Percentiles rank a stretch among this genome's conserved stretches.
phyloP scores from a whole-genome alignment of 2,329 filamentous ascomycete genomes.

The Penicillium sp. region DNA sequence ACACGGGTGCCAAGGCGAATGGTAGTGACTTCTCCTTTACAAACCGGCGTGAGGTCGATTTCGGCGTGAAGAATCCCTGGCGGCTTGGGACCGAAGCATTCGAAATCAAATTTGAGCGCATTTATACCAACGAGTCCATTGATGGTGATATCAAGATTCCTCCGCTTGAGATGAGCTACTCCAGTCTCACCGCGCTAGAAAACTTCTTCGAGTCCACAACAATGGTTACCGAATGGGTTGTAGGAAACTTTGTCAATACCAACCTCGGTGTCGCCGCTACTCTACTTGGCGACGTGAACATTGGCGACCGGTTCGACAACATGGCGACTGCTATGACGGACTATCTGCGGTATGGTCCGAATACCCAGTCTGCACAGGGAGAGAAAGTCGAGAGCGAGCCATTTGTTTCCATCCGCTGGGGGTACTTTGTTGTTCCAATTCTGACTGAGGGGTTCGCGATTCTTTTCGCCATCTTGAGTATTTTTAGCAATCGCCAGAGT shows the following conservation, averaged over 20 bases:
- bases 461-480: conserved; percentile 15
- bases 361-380: conserved; percentile 9
- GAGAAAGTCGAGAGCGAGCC: conserved; percentile 9
- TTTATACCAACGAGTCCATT: conserved; percentile 8
- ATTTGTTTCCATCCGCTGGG: conserved; percentile 17
- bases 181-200: conserved; percentile 1
- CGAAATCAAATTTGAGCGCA: background rate
- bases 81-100: background rate
- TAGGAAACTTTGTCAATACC: conserved; percentile 5
- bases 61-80: conserved; percentile 13
- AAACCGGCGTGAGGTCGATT: conserved; percentile 8
- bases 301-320: conserved; percentile 11
- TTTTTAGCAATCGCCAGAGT: conserved; percentile 14
- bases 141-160: conserved; percentile 4
- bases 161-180: conserved; percentile 5
- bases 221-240: conserved; percentile 8
- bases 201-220: conserved; percentile 12
- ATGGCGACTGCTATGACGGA: conserved; percentile 17
- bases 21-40: conserved; percentile 14
- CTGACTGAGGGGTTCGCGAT: conserved; percentile 10
- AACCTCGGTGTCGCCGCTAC: conserved; percentile 12
- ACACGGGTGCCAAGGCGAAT: conserved; percentile 9
- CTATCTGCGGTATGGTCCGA: conserved; percentile 14
- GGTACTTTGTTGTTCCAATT: conserved; percentile 16
- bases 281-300: conserved; percentile 7